phyloP scores from a whole-genome alignment of 1,284 basidiomycete genomes.

The Cronartium ribicola region DNA sequence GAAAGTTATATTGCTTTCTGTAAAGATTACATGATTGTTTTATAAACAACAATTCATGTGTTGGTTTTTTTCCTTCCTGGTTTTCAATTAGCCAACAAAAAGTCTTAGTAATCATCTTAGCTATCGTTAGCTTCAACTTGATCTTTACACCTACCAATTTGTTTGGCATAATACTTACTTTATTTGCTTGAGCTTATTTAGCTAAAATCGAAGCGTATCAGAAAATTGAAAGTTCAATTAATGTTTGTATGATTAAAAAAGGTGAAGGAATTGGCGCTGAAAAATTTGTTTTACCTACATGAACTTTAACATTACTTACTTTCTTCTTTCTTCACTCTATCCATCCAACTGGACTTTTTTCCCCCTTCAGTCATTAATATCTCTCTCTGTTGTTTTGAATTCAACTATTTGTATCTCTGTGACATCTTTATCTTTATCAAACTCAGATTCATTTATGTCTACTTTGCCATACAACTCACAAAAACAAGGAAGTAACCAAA shows the following conservation, averaged over 20 bases:
- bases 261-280: not conserved
- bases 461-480: too few relatives aligned
- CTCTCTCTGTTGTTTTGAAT: too few relatives aligned
- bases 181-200: slow-evolving; percentile 65
- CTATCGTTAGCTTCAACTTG: slow-evolving; percentile 75
- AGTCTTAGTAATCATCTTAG: slow-evolving; percentile 80
- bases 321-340: too few relatives aligned
- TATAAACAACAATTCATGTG: slow-evolving; percentile 3
- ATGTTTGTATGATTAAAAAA: not conserved
- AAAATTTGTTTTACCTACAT: not conserved
- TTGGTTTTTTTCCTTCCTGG: slow-evolving; percentile 3
- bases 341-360: too few relatives aligned
- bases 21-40: not conserved
- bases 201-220: slow-evolving; percentile 32
- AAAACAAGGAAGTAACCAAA: too few relatives aligned
- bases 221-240: not conserved
- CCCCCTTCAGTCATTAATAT: too few relatives aligned
- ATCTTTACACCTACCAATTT: slow-evolving; percentile 72
- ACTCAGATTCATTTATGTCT: too few relatives aligned
- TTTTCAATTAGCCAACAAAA: slow-evolving; percentile 68
- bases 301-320: too few relatives aligned
- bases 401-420: too few relatives aligned
- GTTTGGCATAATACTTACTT: slow-evolving; percentile 72
- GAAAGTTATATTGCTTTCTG: slow-evolving; percentile 44
- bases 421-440: too few relatives aligned